These are phyloP conservation scores for Physcomitrium patens DNA, from an alignment of 225 moss, liverwort and hornwort genomes.

Conservation along the genomic window DNA sequence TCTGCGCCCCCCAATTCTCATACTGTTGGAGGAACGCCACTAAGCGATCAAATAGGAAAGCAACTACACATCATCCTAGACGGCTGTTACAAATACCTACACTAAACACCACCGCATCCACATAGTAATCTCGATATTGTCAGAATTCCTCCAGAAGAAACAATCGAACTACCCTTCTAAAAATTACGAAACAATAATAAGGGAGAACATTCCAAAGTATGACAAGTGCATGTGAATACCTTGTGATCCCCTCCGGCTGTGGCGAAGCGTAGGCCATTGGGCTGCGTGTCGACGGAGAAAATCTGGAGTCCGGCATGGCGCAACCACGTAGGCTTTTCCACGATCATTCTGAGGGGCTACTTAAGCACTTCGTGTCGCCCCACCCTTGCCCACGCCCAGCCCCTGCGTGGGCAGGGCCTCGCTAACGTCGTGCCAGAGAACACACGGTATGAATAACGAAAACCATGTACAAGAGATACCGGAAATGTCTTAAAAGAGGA, in stretches of 20 bases:
- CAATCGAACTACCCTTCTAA: background rate
- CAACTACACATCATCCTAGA: background rate
- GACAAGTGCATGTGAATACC: slow-evolving; percentile 24
- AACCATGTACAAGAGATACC: background rate
- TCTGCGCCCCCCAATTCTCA: slow-evolving; percentile 6
- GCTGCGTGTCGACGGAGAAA: slow-evolving; percentile 95
- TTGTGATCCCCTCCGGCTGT: slow-evolving; percentile 99
- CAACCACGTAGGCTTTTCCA: slow-evolving; percentile 98
- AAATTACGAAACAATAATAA: slow-evolving; percentile 16
- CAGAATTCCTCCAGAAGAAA: background rate
- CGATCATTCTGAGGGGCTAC: slow-evolving; percentile 65
- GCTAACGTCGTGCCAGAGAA: slow-evolving; percentile 58
- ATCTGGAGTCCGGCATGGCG: slow-evolving; percentile 97
- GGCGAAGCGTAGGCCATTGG: slow-evolving; percentile 91
- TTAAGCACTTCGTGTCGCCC: background rate
- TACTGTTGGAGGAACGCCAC: background rate
- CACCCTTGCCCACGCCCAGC: slow-evolving; percentile 62
- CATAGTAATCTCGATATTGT: background rate
- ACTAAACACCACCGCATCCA: background rate
- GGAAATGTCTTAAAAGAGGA: background rate
- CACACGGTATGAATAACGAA: background rate
- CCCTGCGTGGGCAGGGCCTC: slow-evolving; percentile 75
- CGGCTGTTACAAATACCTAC: background rate
- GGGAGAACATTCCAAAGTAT: background rate
- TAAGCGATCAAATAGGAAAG: slow-evolving; percentile 9